These are phyloP conservation scores for Orbilia oligospora DNA, from an alignment of 2,329 filamentous ascomycete species.

Conservation along the genomic window DNA sequence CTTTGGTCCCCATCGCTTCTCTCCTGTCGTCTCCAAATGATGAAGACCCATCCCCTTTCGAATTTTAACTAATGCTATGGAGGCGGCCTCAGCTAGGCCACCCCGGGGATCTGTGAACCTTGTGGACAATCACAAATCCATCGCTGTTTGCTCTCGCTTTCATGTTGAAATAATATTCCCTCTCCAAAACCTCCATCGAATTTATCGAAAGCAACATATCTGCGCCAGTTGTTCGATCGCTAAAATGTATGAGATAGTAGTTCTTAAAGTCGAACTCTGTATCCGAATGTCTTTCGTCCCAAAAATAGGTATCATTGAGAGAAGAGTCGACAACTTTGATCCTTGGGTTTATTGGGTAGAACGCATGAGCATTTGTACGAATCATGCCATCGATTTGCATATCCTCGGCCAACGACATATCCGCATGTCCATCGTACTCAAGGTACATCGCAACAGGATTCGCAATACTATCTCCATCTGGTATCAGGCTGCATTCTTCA, in stretches of 20 bases:
- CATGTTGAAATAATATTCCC: slow-evolving; percentile 44
- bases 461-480: slow-evolving; percentile 32
- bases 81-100: slow-evolving; percentile 32
- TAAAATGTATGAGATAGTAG: slow-evolving; percentile 31
- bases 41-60: slow-evolving; percentile 16
- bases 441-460: slow-evolving; percentile 41
- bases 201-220: slow-evolving; percentile 40
- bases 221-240: slow-evolving; percentile 39
- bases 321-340: slow-evolving; percentile 34
- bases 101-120: slow-evolving; percentile 6
- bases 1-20: background rate
- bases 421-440: slow-evolving; percentile 20
- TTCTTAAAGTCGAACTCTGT: slow-evolving; percentile 39
- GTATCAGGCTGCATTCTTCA: slow-evolving; percentile 29
- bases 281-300: slow-evolving; percentile 41
- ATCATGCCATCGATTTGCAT: slow-evolving; percentile 41
- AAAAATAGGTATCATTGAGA: slow-evolving; percentile 39
- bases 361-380: slow-evolving; percentile 2
- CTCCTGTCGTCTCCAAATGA: background rate
- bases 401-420: slow-evolving; percentile 23
- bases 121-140: slow-evolving; percentile 38
- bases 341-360: slow-evolving; percentile 37
- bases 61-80: background rate
- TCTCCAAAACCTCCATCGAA: slow-evolving; percentile 39
- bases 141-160: slow-evolving; percentile 35